Base-by-base conservation (phyloP, 2,329 filamentous ascomycete genomes). In the Fusarium succisae region DNA sequence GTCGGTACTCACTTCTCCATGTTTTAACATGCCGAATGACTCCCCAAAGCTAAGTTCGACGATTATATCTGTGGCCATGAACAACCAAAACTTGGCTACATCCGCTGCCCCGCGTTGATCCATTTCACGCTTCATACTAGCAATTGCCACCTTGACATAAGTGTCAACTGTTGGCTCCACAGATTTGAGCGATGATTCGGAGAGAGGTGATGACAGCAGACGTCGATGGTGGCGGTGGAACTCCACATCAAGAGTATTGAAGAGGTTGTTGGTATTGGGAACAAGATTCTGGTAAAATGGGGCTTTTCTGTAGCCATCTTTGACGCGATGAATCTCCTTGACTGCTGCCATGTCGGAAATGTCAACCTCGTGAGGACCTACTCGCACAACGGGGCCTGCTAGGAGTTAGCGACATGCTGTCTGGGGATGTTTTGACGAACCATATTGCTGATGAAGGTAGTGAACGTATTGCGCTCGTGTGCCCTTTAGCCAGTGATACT, bases 351-450 rank as follows among this genome's bases (percentile, higher is more conserved):
- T 32, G 1, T 60, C 45, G 11, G 35, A 60, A 7, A 60, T 41
- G 8, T 54, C 45, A 5, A 60, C 45, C 2, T 60, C 57, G 3
- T 18, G 11, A 10, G 57, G 35, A 2, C 57, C 57, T 15, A 54
- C 45, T 8, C 45, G 26, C 2, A 60, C 45, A 5, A 60, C 9
- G 3, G 57, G 35, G 12, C 57, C 57, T 54, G 8, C 9, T 5
- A 22, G 4, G 1, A 2, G 13, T 41, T 14, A 38, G 35, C 8
- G n/a, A 1, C 8, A 13, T 6, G 7, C 1, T 24, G 2, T 3
- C 12, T 8, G 5, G 10, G 20, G 9, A 1, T 10, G 2, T 6
- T 7, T 7, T 2, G 9, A 26, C 45, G 6, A 3, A 54, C 57
- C 57, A 3, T 60, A 54, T 41, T 1, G n/a, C 5, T 26, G 45